phyloP scores from a whole-genome alignment of 495 filamentous ascomycete genomes.

The Neurospora discreta region DNA sequence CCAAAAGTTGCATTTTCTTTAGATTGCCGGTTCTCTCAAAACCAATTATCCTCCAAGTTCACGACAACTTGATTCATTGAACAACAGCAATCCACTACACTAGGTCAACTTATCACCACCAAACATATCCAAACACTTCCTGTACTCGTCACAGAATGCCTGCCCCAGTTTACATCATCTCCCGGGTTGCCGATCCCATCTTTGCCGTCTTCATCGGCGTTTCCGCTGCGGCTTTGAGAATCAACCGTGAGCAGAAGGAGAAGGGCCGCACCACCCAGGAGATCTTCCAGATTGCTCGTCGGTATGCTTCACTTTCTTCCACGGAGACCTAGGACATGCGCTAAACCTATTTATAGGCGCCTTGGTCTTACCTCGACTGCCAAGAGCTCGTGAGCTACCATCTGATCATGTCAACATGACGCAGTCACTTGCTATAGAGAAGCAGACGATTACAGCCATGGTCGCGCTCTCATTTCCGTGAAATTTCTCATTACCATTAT shows the following conservation, averaged over 20 bases:
- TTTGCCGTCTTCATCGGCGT: constrained; percentile 75
- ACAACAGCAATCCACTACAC: not conserved
- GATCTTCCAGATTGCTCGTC: constrained; percentile 36
- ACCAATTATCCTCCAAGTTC: not conserved
- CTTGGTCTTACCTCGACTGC: constrained; percentile 9
- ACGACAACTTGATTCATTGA: not conserved
- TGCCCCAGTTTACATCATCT: constrained; percentile 43
- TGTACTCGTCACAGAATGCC: constrained; percentile 27
- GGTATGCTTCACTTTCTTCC: constrained; percentile 23
- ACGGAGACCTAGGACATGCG: not conserved
- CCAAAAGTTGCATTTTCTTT: not conserved
- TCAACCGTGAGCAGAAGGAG: constrained; percentile 77
- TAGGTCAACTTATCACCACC: not conserved
- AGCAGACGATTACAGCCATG: not conserved
- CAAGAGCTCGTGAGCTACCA: constrained; percentile 9
- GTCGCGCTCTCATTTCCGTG: not conserved
- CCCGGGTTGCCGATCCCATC: constrained; percentile 68
- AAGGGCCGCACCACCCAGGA: constrained; percentile 44
- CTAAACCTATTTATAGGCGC: constrained; percentile 8
- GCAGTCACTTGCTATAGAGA: not conserved
- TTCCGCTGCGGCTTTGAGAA: constrained; percentile 50
- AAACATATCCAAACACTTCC: not conserved
- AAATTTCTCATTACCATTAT: not conserved
- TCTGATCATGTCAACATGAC: not conserved
- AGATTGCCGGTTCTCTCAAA: not conserved